phyloP scores from a whole-genome alignment of 2,329 filamentous ascomycete species.

The Aspergillus cejpii region DNA sequence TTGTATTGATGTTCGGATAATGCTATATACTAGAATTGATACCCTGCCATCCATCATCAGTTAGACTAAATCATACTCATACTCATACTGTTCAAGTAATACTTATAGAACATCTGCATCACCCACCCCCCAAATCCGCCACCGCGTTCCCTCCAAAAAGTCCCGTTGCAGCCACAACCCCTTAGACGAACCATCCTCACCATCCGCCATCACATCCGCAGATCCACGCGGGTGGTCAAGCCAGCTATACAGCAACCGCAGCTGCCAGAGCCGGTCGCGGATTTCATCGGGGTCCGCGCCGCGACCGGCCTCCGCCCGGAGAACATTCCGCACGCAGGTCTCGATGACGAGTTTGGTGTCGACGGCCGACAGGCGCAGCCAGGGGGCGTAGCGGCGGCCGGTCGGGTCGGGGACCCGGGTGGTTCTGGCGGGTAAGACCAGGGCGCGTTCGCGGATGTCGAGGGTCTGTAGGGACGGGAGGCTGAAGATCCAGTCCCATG shows the following conservation, averaged over 20 bases:
- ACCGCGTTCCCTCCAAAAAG: slow-evolving; percentile 37
- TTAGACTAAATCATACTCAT: too few species aligned
- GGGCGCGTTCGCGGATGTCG: slow-evolving; percentile 60
- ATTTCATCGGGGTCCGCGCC: slow-evolving; percentile 41
- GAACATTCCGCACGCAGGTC: slow-evolving; percentile 35
- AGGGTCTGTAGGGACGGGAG: slow-evolving; percentile 49
- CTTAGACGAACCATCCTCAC: slow-evolving; percentile 11
- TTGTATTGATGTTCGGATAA: too few species aligned
- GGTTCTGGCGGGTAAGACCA: slow-evolving; percentile 48
- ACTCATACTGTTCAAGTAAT: too few species aligned
- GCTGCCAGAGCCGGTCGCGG: slow-evolving; percentile 54
- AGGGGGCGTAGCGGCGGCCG: slow-evolving; percentile 42
- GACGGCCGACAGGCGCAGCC: slow-evolving; percentile 55
- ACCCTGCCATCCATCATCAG: too few species aligned
- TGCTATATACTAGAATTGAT: too few species aligned
- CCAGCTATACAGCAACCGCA: slow-evolving; percentile 61
- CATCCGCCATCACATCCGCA: too few species aligned
- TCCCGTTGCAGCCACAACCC: slow-evolving; percentile 37
- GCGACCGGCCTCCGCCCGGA: slow-evolving; percentile 27
- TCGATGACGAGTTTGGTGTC: slow-evolving; percentile 67
- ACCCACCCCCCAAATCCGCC: slow-evolving; percentile 42
- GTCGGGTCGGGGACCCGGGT: slow-evolving; percentile 39
- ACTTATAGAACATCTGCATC: slow-evolving; percentile 21
- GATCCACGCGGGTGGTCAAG: slow-evolving; percentile 49
- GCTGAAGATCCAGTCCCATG: slow-evolving; percentile 70